phyloP scores from a whole-genome alignment of 2,329 filamentous ascomycete genomes.

The Fusarium xyrophilum region DNA sequence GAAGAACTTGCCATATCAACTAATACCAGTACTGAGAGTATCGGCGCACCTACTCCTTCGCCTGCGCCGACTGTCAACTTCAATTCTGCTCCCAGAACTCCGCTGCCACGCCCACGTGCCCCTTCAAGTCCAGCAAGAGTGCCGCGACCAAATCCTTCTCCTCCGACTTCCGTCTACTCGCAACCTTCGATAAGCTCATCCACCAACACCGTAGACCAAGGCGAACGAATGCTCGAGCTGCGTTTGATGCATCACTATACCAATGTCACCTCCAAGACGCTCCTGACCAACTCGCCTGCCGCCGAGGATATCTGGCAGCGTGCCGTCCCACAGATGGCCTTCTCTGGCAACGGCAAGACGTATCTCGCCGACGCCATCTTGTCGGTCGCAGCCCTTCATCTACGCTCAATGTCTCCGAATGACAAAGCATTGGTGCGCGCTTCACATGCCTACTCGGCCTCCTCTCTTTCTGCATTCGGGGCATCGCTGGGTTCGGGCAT shows the following conservation, averaged over 20 bases:
- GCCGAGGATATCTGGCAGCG: conserved; percentile 66
- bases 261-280: conserved; percentile 64
- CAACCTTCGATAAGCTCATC: conserved; percentile 41
- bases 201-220: conserved; percentile 45
- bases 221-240: conserved; percentile 63
- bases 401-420: conserved; percentile 63
- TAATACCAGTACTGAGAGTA: conserved; percentile 43
- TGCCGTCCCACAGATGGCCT: conserved; percentile 67
- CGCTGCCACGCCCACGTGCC: conserved; percentile 36
- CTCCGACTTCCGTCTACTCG: conserved; percentile 47
- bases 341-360: conserved; percentile 61
- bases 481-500: conserved; percentile 63
- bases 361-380: conserved; percentile 70
- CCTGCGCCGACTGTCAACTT: conserved; percentile 32
- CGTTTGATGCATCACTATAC: conserved; percentile 71
- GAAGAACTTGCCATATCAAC: conserved; percentile 53
- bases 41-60: conserved; percentile 36
- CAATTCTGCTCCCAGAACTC: conserved; percentile 34
- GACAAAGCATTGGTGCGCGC: conserved; percentile 67
- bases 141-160: conserved; percentile 37
- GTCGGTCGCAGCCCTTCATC: conserved; percentile 68
- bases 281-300: conserved; percentile 59
- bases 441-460: conserved; percentile 70
- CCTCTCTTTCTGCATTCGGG: conserved; percentile 67
- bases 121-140: conserved; percentile 28